Evolutionary conservation across 202 grass and related monocot species (phyloP), one percentile per base, ranked within the genome.

Genomic region (Schoenoplectus tabernaemontani): DNA sequence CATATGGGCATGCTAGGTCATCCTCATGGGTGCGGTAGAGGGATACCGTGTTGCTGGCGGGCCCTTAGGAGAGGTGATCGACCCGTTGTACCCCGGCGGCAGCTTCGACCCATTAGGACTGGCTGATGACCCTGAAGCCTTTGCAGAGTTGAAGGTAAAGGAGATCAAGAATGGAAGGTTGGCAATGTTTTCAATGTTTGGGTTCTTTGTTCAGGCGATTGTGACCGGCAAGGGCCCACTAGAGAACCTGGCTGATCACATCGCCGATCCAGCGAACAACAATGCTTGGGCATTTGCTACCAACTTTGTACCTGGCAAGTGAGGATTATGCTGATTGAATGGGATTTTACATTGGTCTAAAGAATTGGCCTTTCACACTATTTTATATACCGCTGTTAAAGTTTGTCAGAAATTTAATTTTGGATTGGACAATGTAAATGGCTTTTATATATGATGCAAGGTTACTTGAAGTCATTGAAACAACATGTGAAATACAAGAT

Each of bases 11-110:
- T 84, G 54, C 76, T 86, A 91, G 59, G 87, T 91, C 5, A 17
- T 91, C 1, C 81, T 91, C 23, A 91, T 91, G 86, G 89, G 89
- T 9, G 86, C 86, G 28, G 85, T 91, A 3, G 89, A 88, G 83
- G 86, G 86, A 5, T 91, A 88, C 86, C 70, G 86, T 9, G 26
- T 91, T 0, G 83, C 81, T 15, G 77, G 86, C 3, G 89, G 89
- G 9, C 89, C 89, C 10, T 80, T 91, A 8, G 86, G 89, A 1
- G 86, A 91, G 67, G 77, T 91, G 28, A 37, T 64, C 9, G 89
- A 91, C n/a, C n/a, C n/a, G n/a, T n/a, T n/a, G n/a, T n/a, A n/a
- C n/a, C n/a, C n/a, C n/a, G n/a, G n/a, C n/a, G n/a, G n/a, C n/a
- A n/a, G n/a, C n/a, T n/a, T n/a, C n/a, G n/a, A n/a, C n/a, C n/a